These are phyloP conservation scores for Mycena olivaceomarginata DNA, from an alignment of 768 basidiomycete genomes.

Conservation along the genomic window DNA sequence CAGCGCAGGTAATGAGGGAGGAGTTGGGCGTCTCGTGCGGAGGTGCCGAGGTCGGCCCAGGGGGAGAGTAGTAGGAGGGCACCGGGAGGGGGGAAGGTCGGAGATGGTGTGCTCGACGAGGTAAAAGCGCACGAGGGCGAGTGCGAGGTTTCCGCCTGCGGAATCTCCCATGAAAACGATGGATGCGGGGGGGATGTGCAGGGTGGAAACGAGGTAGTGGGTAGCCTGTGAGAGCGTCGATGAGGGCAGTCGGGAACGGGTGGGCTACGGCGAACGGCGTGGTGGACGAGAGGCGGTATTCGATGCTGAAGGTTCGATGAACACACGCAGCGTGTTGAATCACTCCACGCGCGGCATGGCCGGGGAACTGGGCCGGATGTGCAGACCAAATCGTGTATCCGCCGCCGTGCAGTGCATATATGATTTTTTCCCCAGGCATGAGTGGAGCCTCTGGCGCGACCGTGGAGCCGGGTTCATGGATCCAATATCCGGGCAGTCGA, in stretches of 20 bases:
- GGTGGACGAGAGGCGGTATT: conserved; percentile 80
- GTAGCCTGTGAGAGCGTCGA: conserved; percentile 87
- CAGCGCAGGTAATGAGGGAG: neutral
- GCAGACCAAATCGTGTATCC: conserved; percentile 73
- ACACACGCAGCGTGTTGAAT: conserved; percentile 65
- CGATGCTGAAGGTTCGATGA: conserved; percentile 73
- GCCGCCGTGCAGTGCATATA: conserved; percentile 79
- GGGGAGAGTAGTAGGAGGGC: conserved; percentile 74
- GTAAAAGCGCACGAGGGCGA: conserved; percentile 77
- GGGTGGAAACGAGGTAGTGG: conserved; percentile 75
- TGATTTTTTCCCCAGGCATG: conserved; percentile 70
- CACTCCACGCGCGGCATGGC: conserved; percentile 67
- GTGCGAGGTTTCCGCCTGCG: conserved; percentile 84
- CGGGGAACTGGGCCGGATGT: conserved; percentile 69
- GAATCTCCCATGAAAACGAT: conserved; percentile 87
- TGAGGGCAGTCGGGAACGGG: conserved; percentile 84
- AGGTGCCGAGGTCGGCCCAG: conserved; percentile 62
- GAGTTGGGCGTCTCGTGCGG: neutral
- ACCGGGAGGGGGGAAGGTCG: conserved; percentile 65
- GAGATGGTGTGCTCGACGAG: conserved; percentile 69
- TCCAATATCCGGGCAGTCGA: conserved; percentile 76
- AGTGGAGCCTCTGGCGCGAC: conserved; percentile 60
- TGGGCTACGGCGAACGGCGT: conserved; percentile 63
- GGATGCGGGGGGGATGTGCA: conserved; percentile 74
- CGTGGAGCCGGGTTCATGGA: conserved; percentile 61